Base-by-base conservation (phyloP, 148 eudicot species). In the Cornus suecica region DNA sequence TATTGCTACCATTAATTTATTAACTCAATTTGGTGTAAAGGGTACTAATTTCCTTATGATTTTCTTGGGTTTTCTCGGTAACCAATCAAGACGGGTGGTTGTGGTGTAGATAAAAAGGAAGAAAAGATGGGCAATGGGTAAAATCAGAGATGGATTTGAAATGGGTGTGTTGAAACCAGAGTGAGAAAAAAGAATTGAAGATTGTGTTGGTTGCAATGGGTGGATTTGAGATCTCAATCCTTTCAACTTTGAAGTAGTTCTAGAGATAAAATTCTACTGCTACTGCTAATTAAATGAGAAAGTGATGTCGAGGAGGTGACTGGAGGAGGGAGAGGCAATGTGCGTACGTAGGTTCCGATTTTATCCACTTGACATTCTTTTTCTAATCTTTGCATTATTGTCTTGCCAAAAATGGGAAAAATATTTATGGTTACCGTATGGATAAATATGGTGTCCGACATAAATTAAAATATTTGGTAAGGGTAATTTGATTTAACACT, bases 1-100 rank as follows among this genome's bases (percentile, higher is more conserved):
- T 29, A 87, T 87, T n/a, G 87, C 84, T 45, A 85, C 85, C 89
- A 87, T 61, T 5, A 18, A n/a, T 16, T 48, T 7, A 4, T 18
- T 4, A 48, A 48, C 54, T 48, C 18, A 37, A 37, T 37, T 2
- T 2, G 42, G 42, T 8, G 7, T 6, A 37, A 37, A 10, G 42
- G 42, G n/a, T n/a, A n/a, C n/a, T n/a, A n/a, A n/a, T 37, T 37
- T 10, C 9, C 42, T 37, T 48, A 16, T 16, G 54, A 48, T 13
- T 48, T 16, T 48, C 20, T 48, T 16, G 54, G 54, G 54, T 16
- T 48, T 48, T 48, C 54, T 48, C 3, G 15, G 18, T 48, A 48
- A 48, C 20, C 54, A 48, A 48, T 11, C 54, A 48, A 13, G 54
- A 48, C 15, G 20, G 54, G 54, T 45, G 3, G 10, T 45, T 45